Evolutionary conservation across 2,329 filamentous ascomycete genomes (phyloP).

Genomic region (Alternaria sp.): DNA sequence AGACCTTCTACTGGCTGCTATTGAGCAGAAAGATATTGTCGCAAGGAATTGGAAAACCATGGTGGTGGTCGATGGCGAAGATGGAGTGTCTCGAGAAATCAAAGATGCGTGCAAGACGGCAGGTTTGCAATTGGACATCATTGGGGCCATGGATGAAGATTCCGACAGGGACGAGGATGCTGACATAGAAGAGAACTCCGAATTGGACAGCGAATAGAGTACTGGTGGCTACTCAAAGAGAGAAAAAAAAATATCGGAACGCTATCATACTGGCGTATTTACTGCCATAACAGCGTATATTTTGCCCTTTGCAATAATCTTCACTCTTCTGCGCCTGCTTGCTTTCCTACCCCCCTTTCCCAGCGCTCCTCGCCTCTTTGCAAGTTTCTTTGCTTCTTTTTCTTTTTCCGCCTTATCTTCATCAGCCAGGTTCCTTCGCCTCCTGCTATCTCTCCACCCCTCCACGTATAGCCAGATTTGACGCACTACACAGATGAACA

Average conservation of each 20-base stretch:
- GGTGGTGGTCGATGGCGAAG: conserved; percentile 40
- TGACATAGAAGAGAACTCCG: not conserved
- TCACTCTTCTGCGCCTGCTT: not conserved
- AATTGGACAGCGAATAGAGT: conserved; percentile 1
- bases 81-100: conserved; percentile 32
- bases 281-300: conserved; percentile 11
- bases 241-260: not conserved
- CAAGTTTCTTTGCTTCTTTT: conserved; percentile 3
- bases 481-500: conserved; percentile 18
- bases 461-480: conserved; percentile 11
- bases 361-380: not conserved
- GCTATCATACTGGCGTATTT: not conserved
- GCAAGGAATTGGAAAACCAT: conserved; percentile 37
- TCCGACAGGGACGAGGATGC: conserved; percentile 1
- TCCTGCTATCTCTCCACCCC: conserved; percentile 14
- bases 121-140: conserved; percentile 53
- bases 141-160: conserved; percentile 55
- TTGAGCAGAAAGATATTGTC: conserved; percentile 40
- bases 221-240: not conserved
- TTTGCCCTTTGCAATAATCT: conserved; percentile 6
- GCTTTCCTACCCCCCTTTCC: not conserved
- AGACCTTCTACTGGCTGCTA: conserved; percentile 38
- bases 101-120: conserved; percentile 37
- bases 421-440: not conserved
- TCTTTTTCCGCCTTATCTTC: not conserved